Conservation (phyloP, 805 yeast genomes). For the Clavispora fructus region DNA sequence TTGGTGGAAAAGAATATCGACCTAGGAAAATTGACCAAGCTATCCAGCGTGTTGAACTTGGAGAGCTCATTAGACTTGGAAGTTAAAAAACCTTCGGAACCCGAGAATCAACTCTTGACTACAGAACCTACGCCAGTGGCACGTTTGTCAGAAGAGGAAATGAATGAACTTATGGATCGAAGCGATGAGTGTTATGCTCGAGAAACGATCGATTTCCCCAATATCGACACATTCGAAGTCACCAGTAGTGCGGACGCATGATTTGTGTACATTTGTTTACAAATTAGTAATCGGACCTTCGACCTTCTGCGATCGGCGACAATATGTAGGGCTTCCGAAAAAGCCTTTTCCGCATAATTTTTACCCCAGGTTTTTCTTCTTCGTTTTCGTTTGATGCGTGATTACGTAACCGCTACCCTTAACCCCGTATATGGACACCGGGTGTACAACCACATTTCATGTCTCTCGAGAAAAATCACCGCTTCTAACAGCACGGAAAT, state of each 20-base stretch:
- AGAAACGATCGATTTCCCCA: slow-evolving; percentile 18
- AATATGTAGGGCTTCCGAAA: neutral
- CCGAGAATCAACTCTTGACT: neutral
- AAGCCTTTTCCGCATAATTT: neutral
- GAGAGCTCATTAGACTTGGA: slow-evolving; percentile 8
- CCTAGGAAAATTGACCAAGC: slow-evolving; percentile 6
- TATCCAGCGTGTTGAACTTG: slow-evolving; percentile 2
- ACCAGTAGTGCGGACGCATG: slow-evolving; percentile 22
- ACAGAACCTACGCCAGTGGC: neutral
- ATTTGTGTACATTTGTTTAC: neutral
- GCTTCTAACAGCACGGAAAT: too few species aligned
- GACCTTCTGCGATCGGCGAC: neutral
- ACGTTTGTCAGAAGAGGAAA: slow-evolving; percentile 34
- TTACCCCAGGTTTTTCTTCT: neutral
- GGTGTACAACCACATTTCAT: too few species aligned
- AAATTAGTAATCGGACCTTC: neutral
- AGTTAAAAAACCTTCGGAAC: neutral
- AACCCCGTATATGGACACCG: too few species aligned
- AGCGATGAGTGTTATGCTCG: slow-evolving; percentile 37
- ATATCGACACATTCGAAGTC: slow-evolving; percentile 34
- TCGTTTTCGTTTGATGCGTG: too few species aligned
- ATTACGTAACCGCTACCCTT: too few species aligned
- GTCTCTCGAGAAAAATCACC: too few species aligned
- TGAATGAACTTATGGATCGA: slow-evolving; percentile 48
- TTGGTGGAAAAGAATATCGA: slow-evolving; percentile 15